These are phyloP conservation scores for Cryptosporidium viatorum DNA, from an alignment of 169 alveolate genomes.

Conservation along the genomic window DNA sequence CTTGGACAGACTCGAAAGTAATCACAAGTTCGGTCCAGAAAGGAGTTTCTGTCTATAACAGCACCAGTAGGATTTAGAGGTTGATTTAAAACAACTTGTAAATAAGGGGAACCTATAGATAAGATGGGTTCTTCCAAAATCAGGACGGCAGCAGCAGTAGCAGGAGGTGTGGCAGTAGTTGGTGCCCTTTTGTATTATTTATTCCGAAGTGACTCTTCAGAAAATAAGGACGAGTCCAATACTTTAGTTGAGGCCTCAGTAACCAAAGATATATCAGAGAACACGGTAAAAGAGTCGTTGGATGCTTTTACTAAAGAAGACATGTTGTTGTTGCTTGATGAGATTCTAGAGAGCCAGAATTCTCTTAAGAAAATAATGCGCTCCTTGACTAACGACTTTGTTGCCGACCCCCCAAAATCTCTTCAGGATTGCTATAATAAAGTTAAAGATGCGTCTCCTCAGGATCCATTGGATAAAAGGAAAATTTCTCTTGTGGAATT, in stretches of 20 bases:
- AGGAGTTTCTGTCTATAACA: constrained; percentile 4
- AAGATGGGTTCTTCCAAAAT: constrained; percentile 46
- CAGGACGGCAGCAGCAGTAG: constrained; percentile 47
- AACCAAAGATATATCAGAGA: not conserved
- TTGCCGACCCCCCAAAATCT: constrained; percentile 31
- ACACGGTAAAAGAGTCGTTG: not conserved
- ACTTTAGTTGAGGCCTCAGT: not conserved
- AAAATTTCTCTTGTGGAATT: constrained; percentile 81
- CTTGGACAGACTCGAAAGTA: constrained; percentile 43
- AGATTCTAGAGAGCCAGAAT: constrained; percentile 80
- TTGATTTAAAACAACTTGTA: not conserved
- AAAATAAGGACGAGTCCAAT: constrained; percentile 58
- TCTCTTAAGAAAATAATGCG: constrained; percentile 81
- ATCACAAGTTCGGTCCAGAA: not conserved
- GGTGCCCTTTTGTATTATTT: constrained; percentile 80
- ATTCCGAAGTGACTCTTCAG: constrained; percentile 78
- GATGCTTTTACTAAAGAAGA: constrained; percentile 78
- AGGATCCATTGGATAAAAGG: constrained; percentile 80
- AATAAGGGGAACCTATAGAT: constrained; percentile 11
- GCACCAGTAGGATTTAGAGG: not conserved
- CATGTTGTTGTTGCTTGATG: constrained; percentile 77
- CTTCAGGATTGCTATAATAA: constrained; percentile 76
- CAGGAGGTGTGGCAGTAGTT: constrained; percentile 81
- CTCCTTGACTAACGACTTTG: constrained; percentile 56
- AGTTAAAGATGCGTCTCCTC: constrained; percentile 77